These are phyloP conservation scores for Diospyros lotus DNA, from an alignment of 148 eudicot species.

Conservation along the genomic window DNA sequence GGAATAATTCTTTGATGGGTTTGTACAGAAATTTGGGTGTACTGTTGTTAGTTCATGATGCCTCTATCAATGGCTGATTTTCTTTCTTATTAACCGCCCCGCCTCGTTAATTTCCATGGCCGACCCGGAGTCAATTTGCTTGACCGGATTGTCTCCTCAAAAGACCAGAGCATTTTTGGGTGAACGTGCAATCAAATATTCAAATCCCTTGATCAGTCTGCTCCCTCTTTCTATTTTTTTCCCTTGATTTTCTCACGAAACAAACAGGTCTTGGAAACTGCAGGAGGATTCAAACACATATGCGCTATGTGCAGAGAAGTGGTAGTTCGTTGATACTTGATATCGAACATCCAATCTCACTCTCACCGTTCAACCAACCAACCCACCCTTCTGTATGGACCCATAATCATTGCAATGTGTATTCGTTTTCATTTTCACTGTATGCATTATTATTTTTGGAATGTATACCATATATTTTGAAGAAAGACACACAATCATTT, in stretches of 20 bases:
- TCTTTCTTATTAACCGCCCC: no score
- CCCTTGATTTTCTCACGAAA: background rate
- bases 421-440: no score
- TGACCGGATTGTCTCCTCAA: constrained; percentile 7
- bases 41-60: background rate
- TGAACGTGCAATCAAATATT: constrained; percentile 2
- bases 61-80: background rate
- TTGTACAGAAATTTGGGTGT: background rate
- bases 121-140: constrained; percentile 2
- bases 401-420: no score
- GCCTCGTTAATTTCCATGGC: background rate
- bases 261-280: constrained; percentile 9
- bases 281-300: no score
- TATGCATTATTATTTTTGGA: no score
- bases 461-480: no score
- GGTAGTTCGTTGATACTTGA: no score
- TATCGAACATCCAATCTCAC: no score
- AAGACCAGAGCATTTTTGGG: constrained; percentile 1
- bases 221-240: background rate
- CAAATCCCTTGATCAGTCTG: background rate
- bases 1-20: constrained; percentile 3
- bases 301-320: no score
- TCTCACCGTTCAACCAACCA: no score
- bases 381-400: no score
- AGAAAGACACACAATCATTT: no score